Base-by-base conservation (phyloP, 225 moss, liverwort and hornwort genomes). In the Polytrichum formosum region DNA sequence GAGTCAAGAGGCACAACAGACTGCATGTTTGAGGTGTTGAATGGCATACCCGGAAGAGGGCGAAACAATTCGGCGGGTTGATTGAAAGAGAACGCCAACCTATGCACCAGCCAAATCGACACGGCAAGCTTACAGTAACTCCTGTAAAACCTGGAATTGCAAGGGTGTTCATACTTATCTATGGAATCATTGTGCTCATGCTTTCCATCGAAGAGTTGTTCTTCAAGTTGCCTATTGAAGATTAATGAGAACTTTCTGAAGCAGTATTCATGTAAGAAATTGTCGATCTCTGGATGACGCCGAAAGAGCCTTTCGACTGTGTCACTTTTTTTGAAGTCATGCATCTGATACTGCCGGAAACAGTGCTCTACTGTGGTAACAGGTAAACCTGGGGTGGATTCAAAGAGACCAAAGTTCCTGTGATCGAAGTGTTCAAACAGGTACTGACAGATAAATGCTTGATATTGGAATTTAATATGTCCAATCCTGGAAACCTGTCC, bases 61-160 rank as follows among this genome's bases (percentile, higher is more conserved):
- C 1, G 0, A 56, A 69, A 69, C 30, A 5, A 5, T 18, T 29
- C 28, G 53, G 64, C 73, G 18, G 69, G 78, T 22, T 46, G 55
- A 22, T n/a, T 19, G 37, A 78, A 78, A 53, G 73, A 73, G 28
- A 56, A 69, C 2, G 73, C 73, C 58, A 73, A 54, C 56, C 73
- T 69, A 46, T 78, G 69, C 78, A 73, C 17, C 56, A 73, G 65
- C 78, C 78, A 78, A 21, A 78, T 56, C 6, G 73, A 78, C 16
- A 78, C 73, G 6, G 78, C 78, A 59, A 78, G 23, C 26, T 78
- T 78, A 65, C 73, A 78, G 56, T 56, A 78, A 58, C 73, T 73
- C 6, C 31, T 53, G 65, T 73, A 78, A 28, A 73, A 25, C 61
- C 67, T 78, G 29, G 58, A 69, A 5, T 37, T 25, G 23, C 27